Percentiles rank a stretch among this genome's conserved stretches.
Conservation (phyloP, 192 early-diverging fungal species). For the Entomortierella parvispora region DNA sequence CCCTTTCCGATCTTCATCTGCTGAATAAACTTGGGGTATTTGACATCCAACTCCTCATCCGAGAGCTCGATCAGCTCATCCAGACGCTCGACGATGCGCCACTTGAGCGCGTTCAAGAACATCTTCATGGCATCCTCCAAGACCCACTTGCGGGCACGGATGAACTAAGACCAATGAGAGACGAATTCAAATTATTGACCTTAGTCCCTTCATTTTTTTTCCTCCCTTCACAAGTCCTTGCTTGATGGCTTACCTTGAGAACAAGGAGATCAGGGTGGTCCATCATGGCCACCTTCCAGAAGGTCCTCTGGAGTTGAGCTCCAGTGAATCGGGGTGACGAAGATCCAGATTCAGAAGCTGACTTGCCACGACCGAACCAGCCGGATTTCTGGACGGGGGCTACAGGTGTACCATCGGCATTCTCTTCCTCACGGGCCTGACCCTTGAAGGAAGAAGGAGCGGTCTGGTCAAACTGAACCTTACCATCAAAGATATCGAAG, state of each 20-base stretch:
- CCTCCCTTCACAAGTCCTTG: too few species aligned
- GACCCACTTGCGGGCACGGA: slow-evolving; percentile 94
- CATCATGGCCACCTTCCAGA: slow-evolving; percentile 19
- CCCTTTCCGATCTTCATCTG: slow-evolving; percentile 58
- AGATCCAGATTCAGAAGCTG: not conserved
- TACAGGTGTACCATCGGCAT: not conserved
- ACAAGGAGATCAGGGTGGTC: slow-evolving; percentile 16
- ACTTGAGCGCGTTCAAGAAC: slow-evolving; percentile 78
- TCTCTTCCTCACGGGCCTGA: slow-evolving; percentile 2
- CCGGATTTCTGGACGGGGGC: not conserved
- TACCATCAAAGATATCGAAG: slow-evolving; percentile 35
- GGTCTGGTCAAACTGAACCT: slow-evolving; percentile 8
- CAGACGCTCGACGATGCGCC: slow-evolving; percentile 71
- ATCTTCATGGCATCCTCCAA: slow-evolving; percentile 80
- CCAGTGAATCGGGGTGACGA: slow-evolving; percentile 7
- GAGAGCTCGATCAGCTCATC: slow-evolving; percentile 60
- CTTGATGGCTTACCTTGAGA: not conserved
- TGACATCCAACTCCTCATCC: slow-evolving; percentile 54
- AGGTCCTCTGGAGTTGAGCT: not conserved
- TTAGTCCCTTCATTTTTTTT: not conserved
- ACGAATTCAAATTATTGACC: not conserved
- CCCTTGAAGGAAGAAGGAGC: slow-evolving; percentile 11
- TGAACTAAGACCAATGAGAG: slow-evolving; percentile 57
- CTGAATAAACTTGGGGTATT: slow-evolving; percentile 55
- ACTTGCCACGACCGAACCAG: slow-evolving; percentile 5